Evolutionary conservation across 140 eudicot genomes (phyloP).

Genomic region (Senecio squalidus): DNA sequence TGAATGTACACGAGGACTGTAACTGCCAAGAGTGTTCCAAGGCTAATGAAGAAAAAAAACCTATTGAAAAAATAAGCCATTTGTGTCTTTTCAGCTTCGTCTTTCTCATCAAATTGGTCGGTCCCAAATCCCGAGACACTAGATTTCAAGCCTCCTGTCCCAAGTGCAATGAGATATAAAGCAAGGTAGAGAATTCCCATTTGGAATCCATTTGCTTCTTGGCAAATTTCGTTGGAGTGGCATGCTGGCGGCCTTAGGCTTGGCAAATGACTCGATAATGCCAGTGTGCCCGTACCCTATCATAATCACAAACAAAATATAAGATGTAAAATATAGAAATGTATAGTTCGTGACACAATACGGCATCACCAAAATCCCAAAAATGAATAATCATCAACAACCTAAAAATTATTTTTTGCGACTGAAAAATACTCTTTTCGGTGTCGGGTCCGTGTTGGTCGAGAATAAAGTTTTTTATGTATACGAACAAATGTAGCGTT

Average conservation of each 20-base stretch:
- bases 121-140: constrained; percentile 92
- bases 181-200: constrained; percentile 79
- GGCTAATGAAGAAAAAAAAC: constrained; percentile 90
- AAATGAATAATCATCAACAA: no score
- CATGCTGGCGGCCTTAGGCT: constrained; percentile 68
- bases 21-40: constrained; percentile 73
- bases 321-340: neutral
- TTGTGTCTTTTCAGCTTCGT: constrained; percentile 70
- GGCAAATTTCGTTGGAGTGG: constrained; percentile 31
- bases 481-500: no score
- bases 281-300: constrained; percentile 79
- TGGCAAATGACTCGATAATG: constrained; percentile 51
- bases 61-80: constrained; percentile 81
- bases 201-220: constrained; percentile 65
- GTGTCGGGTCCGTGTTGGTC: neutral
- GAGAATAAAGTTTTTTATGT: no score
- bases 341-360: neutral
- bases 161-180: constrained; percentile 72
- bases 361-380: no score
- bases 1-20: constrained; percentile 80
- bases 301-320: neutral
- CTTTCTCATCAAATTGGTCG: constrained; percentile 81
- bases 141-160: constrained; percentile 89
- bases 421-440: neutral
- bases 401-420: neutral